Evolutionary conservation across 2,329 filamentous ascomycete species (phyloP), one percentile per base, ranked within the genome.

Genomic region (Venturia asperata): DNA sequence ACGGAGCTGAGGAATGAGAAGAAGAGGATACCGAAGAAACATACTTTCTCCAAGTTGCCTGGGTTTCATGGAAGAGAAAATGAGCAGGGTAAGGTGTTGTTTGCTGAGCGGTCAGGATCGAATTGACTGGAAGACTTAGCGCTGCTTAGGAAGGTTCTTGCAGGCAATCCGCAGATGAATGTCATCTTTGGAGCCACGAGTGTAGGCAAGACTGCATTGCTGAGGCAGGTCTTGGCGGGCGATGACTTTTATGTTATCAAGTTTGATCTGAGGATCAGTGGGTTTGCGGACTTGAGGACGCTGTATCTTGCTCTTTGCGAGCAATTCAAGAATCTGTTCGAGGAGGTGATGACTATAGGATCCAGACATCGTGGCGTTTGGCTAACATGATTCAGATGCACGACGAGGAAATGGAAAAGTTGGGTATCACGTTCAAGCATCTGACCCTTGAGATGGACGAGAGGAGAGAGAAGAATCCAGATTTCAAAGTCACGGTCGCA

Each of bases 11-110:
- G 41, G 19, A 43, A 49, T 39, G 61, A 63, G 43, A 49, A 43
- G 43, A 63, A 63, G 45, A 47, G 45, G 45, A 63, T 63, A 30
- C 61, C 61, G 13, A 63, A 63, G 61, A 63, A 63, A 52, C 61
- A 63, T 37, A 63, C 61, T 49, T 63, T 63, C 17, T 47, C 41
- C 11, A 63, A 52, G 30, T 49, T 63, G 7, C 61, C 61, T 47
- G 61, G 61, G 7, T 63, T 63, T 49, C 61, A 63, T 55, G 61
- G 61, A 13, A n/a, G 61, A 10, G 34, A 63, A 39, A 47, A 34
- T n/a, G 61, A 63, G 45, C 39, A 47, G 30, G 52, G 52, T 21
- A 37, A n/a, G 30, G 9, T 56, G 4, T 13, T 34, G 27, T 7
- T 37, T n/a, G 30, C 3, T 37, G 15, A 7, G 19, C 15, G 52